Evolutionary conservation across 1,284 basidiomycete species (phyloP), one percentile per base, ranked within the genome.

Genomic region (Tilletia horrida): DNA sequence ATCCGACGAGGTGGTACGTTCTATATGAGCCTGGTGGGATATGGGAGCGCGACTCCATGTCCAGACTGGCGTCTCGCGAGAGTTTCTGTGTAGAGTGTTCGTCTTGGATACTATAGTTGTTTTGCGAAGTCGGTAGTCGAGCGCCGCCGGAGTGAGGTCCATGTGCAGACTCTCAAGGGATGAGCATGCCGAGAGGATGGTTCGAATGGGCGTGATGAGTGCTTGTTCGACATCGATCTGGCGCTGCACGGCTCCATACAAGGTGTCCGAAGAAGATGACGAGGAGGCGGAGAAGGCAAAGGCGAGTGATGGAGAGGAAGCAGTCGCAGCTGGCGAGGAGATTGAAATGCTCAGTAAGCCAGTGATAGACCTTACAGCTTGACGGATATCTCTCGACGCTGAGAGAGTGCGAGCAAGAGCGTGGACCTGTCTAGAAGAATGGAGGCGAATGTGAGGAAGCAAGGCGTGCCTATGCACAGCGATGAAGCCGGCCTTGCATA

Each of bases 41-140:
- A 59, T 59, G 27, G 55, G 8, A 3, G 55, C 29, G 4, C 55
- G 55, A 21, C 55, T 21, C 55, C 55, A 59, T 13, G 55, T 59
- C 55, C 55, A 59, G 8, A 3, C 31, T n/a, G 47, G 47, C 18
- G 52, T 11, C 16, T 25, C 31, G 27, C 16, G 35, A 31, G 55
- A 59, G 18, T 4, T 11, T 23, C 45, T 3, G 16, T 48, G 18
- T 23, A 16, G 7, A 7, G n/a, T 3, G 50, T n/a, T 25, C 6
- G 50, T 23, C 50, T 59, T 59, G 55, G 55, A 59, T 3, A 59
- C 25, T 25, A 59, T n/a, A 16, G 55, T 29, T 1, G 55, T 59
- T 18, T 29, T 25, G 9, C 55, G 55, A n/a, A 59, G 27, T 18
- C 55, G 55, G 55, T 59, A 59, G 29, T 59, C 55, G 55, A 59